These are phyloP conservation scores for Phaeophleospora eucalypticola DNA, from an alignment of 2,329 filamentous ascomycete species.

Conservation along the genomic window DNA sequence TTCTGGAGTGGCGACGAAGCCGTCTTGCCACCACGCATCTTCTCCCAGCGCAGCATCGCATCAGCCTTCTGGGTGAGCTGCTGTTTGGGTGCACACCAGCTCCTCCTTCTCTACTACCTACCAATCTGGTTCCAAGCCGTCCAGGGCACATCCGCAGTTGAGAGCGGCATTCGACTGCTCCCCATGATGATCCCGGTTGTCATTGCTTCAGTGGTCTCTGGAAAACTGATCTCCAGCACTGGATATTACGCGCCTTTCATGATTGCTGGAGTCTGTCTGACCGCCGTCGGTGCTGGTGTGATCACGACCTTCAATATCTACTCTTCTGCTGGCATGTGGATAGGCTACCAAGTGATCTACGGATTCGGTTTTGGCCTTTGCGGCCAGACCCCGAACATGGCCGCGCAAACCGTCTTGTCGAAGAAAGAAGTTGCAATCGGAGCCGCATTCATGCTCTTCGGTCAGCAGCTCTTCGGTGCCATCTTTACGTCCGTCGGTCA, in stretches of 20 bases:
- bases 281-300: constrained; percentile 44
- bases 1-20: constrained; percentile 40
- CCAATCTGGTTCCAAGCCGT: constrained; percentile 48
- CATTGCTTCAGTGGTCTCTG: constrained; percentile 39
- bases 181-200: constrained; percentile 39
- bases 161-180: constrained; percentile 45
- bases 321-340: constrained; percentile 41
- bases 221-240: constrained; percentile 36
- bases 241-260: constrained; percentile 51
- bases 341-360: constrained; percentile 47
- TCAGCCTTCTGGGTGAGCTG: constrained; percentile 37
- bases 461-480: constrained; percentile 42
- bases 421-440: constrained; percentile 37
- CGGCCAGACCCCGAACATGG: constrained; percentile 41
- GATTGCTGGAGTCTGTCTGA: constrained; percentile 37
- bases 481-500: constrained; percentile 43
- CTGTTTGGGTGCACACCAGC: not conserved
- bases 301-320: constrained; percentile 40
- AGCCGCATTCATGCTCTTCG: constrained; percentile 40
- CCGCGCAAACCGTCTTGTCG: constrained; percentile 36
- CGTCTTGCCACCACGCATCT: constrained; percentile 41
- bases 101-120: constrained; percentile 20
- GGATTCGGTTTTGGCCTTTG: constrained; percentile 43
- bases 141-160: constrained; percentile 41
- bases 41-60: constrained; percentile 42